Conservation (phyloP, 208 protist genomes). For the Lotmaria passim region DNA sequence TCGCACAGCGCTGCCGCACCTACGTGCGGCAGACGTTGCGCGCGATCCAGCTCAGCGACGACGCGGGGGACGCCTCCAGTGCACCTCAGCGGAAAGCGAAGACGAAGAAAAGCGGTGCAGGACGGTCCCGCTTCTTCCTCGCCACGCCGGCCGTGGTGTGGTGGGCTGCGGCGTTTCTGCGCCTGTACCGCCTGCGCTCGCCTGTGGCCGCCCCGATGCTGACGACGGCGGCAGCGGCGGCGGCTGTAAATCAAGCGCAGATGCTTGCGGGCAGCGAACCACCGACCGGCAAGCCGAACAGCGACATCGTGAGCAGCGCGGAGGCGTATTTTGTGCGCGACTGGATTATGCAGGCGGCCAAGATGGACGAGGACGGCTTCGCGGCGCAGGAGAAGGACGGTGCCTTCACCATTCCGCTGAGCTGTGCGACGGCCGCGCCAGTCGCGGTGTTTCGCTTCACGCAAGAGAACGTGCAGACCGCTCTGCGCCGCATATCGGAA, state of each 20-base stretch:
- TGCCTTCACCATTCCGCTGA: slow-evolving; percentile 26
- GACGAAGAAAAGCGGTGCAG: too few relatives aligned
- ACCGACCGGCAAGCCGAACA: not conserved
- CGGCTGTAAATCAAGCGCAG: not conserved
- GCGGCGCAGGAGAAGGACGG: slow-evolving; percentile 28
- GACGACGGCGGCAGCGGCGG: not conserved
- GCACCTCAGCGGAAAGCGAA: too few relatives aligned
- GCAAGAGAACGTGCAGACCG: slow-evolving; percentile 22
- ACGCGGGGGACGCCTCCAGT: too few relatives aligned
- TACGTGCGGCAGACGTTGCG: slow-evolving; percentile 28
- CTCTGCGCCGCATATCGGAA: slow-evolving; percentile 25
- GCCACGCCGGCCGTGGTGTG: slow-evolving; percentile 49
- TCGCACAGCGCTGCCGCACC: slow-evolving; percentile 25
- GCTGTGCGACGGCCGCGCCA: slow-evolving; percentile 33
- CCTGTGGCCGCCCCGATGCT: slow-evolving; percentile 11
- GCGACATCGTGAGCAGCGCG: slow-evolving; percentile 36
- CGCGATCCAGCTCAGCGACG: not conserved
- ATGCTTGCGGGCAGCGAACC: not conserved
- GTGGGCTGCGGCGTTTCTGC: slow-evolving; percentile 45
- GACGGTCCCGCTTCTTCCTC: slow-evolving; percentile 42
- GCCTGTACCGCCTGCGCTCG: slow-evolving; percentile 32
- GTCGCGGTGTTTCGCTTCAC: slow-evolving; percentile 38
- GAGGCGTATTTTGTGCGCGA: slow-evolving; percentile 57
- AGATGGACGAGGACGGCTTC: slow-evolving; percentile 32
- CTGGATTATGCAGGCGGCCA: slow-evolving; percentile 37